A percentile compares a stretch with the other conserved stretches of the same genome.
Conservation (phyloP, 306 rosid species). For the peach (Prunus persica) region Prunus_persica_NCBIv2 NC_034012.1:3786001-3786500, state of each 20-base stretch:
- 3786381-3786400: not conserved
- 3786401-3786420: not conserved
- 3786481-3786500: no score
- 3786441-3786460: not conserved
- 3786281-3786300: not conserved
- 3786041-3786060: not conserved
- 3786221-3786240: not conserved
- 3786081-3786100: not conserved
- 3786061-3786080: not conserved
- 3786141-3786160: not conserved
- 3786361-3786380: not conserved
- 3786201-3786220: not conserved
- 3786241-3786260: not conserved
- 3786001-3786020: not conserved
- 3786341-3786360: not conserved
- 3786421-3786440: not conserved
- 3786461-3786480: no score
- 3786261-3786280: not conserved
- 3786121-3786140: not conserved
- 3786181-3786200: not conserved
- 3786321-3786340: not conserved
- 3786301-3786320: not conserved
- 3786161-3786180: not conserved
- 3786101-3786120: not conserved
- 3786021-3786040: constrained; percentile 19